Percentiles rank a stretch among this genome's conserved stretches.
Evolutionary conservation across 176 grass and related monocot species (phyloP).

Genomic region (Poa pratensis): DNA sequence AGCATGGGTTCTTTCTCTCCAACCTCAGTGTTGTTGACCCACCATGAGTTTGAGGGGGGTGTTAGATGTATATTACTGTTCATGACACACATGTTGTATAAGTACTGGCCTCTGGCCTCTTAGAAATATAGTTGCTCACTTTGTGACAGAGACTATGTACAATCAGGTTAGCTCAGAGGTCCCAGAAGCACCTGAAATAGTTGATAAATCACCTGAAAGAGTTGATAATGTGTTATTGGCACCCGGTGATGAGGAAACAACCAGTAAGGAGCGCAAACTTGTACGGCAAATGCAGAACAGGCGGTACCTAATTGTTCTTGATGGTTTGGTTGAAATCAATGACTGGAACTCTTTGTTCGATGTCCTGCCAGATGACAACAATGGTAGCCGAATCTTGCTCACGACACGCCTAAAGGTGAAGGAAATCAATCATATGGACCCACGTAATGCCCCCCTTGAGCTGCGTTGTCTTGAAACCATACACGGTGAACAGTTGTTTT

Average conservation of each 20-base stretch:
- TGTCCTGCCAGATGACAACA: slow-evolving; percentile 42
- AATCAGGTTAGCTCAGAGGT: slow-evolving; percentile 41
- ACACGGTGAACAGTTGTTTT: slow-evolving; percentile 42
- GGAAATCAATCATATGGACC: slow-evolving; percentile 51
- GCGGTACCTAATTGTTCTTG: slow-evolving; percentile 49
- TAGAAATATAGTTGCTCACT: neutral
- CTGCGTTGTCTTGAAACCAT: slow-evolving; percentile 33
- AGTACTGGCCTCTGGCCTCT: too few species aligned
- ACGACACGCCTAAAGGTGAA: slow-evolving; percentile 47
- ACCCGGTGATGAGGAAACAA: slow-evolving; percentile 24
- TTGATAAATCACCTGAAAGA: neutral
- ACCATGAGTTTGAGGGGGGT: too few species aligned
- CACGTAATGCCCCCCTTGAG: slow-evolving; percentile 27
- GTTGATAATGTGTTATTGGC: neutral
- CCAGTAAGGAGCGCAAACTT: slow-evolving; percentile 29
- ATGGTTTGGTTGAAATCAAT: slow-evolving; percentile 46
- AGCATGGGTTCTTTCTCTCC: too few species aligned
- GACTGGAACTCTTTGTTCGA: slow-evolving; percentile 50
- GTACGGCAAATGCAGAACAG: slow-evolving; percentile 25
- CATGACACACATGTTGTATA: too few species aligned
- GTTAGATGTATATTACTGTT: too few species aligned
- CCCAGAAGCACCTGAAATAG: slow-evolving; percentile 29
- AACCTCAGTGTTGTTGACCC: too few species aligned
- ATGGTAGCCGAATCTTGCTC: slow-evolving; percentile 48
- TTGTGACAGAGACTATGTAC: slow-evolving; percentile 47